A percentile compares a stretch with the other conserved stretches of the same genome.
These are phyloP conservation scores for Globisporangium paddicum DNA, from an alignment of 352 stramenopile species.

Conservation along the genomic window DNA sequence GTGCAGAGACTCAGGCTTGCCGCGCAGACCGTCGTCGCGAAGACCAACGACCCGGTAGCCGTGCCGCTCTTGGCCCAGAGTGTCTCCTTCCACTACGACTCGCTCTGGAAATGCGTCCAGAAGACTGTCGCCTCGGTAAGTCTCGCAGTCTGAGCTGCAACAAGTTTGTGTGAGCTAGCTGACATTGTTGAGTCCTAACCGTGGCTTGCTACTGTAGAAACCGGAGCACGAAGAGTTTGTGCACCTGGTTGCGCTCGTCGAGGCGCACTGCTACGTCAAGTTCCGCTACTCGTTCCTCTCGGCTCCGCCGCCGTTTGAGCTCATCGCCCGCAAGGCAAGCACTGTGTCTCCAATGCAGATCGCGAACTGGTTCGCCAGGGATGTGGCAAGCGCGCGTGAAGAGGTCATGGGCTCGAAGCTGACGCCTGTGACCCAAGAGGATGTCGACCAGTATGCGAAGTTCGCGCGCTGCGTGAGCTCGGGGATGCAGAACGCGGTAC, in stretches of 20 bases:
- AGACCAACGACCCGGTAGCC: neutral
- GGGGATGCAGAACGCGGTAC: neutral
- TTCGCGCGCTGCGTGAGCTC: neutral
- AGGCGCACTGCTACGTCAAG: constrained; percentile 35
- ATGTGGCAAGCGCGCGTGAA: constrained; percentile 17
- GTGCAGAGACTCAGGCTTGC: neutral
- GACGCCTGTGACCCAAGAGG: neutral
- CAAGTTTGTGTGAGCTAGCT: no score
- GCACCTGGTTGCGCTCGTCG: constrained; percentile 10
- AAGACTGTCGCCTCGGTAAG: constrained; percentile 16
- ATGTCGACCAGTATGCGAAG: neutral
- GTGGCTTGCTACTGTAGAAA: neutral
- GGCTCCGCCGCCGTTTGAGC: constrained; percentile 30
- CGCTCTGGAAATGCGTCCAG: constrained; percentile 19
- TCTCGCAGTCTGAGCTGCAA: no score
- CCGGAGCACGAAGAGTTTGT: constrained; percentile 1
- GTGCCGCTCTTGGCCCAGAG: constrained; percentile 11
- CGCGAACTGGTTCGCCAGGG: constrained; percentile 22
- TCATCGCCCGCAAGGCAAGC: constrained; percentile 21
- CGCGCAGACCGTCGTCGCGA: neutral
- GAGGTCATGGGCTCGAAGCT: neutral
- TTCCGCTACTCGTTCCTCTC: constrained; percentile 42
- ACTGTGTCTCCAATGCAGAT: constrained; percentile 17
- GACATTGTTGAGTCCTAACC: neutral
- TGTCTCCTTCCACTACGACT: constrained; percentile 27